Evolutionary conservation across 2,329 filamentous ascomycete species (phyloP), one percentile per base, ranked within the genome.

Genomic region (Blastomyces silverae): DNA sequence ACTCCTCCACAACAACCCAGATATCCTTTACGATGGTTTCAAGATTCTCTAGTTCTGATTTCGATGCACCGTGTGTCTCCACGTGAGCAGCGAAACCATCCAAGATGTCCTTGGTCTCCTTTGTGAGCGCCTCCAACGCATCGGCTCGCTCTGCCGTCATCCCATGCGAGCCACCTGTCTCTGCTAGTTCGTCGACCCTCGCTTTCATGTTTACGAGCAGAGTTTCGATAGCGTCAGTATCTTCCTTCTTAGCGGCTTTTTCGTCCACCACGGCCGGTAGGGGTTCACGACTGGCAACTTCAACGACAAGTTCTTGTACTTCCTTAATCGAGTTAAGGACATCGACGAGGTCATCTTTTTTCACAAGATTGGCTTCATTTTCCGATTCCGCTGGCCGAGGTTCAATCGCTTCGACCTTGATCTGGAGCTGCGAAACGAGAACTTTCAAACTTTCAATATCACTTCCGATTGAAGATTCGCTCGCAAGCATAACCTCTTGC

Each of bases 201-300:
- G 88, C 87, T 74, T 97, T 97, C 42, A 92, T 92, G 74, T 96
- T 96, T 53, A 89, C 87, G 15, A 97, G 82, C 60, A 97, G 87
- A 0, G 89, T 95, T 76, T 97, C 93, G 65, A 97, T 92, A 13
- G 91, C 91, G 67, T 93, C 87, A 0, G 92, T 90, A 70, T 97
- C 92, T 69, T 96, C 91, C 73, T 90, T 90, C 42, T 83, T 86
- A 6, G 89, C 87, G 2, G 82, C 75, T 48, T 87, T 85, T 59
- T 83, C 81, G 17, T 78, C 73, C 13, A 69, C 67, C 34, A 70
- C 67, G n/a, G 56, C 44, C 4, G n/a, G 17, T n/a, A n/a, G 25
- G 7, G 60, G 48, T 50, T 67, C 66, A 37, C 62, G 67, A 61
- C 65, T 68, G 13, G 78, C 78, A n/a, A 79, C 74, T 34, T 79